A percentile compares a stretch with the other conserved stretches of the same genome.
These are phyloP conservation scores for Parascedosporium putredinis DNA, from an alignment of 2,329 filamentous ascomycete genomes.

Conservation along the genomic window DNA sequence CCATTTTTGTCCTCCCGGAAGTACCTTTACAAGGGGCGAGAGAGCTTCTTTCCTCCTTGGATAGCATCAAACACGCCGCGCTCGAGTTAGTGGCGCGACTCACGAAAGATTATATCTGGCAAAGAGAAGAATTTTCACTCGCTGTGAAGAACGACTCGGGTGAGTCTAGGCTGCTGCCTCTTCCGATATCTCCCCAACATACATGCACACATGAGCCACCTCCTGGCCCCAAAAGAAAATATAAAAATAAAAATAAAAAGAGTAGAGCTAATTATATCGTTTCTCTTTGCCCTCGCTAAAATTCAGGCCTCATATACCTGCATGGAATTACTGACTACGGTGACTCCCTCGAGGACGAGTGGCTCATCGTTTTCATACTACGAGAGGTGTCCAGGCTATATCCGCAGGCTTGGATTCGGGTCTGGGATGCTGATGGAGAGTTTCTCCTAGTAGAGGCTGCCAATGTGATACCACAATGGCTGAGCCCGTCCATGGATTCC, in stretches of 20 bases:
- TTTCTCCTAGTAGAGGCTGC: constrained; percentile 93
- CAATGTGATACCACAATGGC: constrained; percentile 75
- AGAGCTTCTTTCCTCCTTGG: constrained; percentile 55
- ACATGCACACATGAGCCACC: neutral
- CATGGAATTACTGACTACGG: constrained; percentile 77
- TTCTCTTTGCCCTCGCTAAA: no score
- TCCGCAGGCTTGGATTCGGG: constrained; percentile 66
- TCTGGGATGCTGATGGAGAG: constrained; percentile 84
- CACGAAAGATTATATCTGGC: constrained; percentile 89
- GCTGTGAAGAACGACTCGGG: neutral
- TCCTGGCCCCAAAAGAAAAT: no score
- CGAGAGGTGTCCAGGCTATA: constrained; percentile 68
- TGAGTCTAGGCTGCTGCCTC: neutral
- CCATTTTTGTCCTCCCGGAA: constrained; percentile 59
- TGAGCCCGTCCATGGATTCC: constrained; percentile 81
- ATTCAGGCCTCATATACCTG: constrained; percentile 49
- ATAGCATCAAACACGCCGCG: constrained; percentile 60
- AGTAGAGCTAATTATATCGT: no score
- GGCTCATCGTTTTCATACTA: constrained; percentile 86
- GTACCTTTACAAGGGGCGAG: constrained; percentile 32
- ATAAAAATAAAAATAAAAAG: no score
- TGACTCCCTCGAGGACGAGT: constrained; percentile 94
- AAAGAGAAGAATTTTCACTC: constrained; percentile 60
- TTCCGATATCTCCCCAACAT: constrained; percentile 4
- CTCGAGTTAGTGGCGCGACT: constrained; percentile 50